Conservation (phyloP, 108 stramenopile species). For the Cyclotella sp. region DNA sequence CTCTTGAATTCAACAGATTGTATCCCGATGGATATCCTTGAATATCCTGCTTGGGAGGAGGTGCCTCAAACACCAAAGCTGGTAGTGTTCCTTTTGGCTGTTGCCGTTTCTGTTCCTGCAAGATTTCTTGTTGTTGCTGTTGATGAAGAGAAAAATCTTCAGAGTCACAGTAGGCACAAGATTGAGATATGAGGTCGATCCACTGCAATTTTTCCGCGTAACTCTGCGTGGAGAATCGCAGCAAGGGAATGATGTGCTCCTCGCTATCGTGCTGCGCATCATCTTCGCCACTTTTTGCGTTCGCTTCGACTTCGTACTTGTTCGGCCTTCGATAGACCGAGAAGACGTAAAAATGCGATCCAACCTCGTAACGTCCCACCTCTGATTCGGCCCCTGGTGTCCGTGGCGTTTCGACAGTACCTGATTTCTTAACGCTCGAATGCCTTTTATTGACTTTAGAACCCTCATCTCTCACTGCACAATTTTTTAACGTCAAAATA, state of each 20-base stretch:
- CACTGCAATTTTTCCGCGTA: slow-evolving; percentile 75
- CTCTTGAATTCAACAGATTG: slow-evolving; percentile 36
- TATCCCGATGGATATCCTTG: slow-evolving; percentile 50
- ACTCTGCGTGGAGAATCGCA: slow-evolving; percentile 79
- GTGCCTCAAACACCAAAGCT: slow-evolving; percentile 37
- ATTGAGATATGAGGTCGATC: slow-evolving; percentile 74
- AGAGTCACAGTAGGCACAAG: slow-evolving; percentile 79
- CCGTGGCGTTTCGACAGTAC: not conserved
- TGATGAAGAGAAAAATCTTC: slow-evolving; percentile 60
- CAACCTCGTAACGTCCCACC: slow-evolving; percentile 46
- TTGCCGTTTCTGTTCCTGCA: slow-evolving; percentile 51
- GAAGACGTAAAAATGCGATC: slow-evolving; percentile 84
- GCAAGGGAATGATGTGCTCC: slow-evolving; percentile 67
- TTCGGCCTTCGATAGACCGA: slow-evolving; percentile 65
- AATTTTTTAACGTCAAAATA: slow-evolving; percentile 69
- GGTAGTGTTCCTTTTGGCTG: slow-evolving; percentile 34
- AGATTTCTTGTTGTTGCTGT: slow-evolving; percentile 41
- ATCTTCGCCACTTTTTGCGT: not conserved
- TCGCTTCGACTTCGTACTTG: slow-evolving; percentile 14
- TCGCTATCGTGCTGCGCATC: slow-evolving; percentile 51
- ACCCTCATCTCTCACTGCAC: slow-evolving; percentile 86
- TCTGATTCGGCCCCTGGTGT: slow-evolving; percentile 8
- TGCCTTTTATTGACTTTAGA: slow-evolving; percentile 68
- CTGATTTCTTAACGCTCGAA: not conserved
- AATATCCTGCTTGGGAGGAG: slow-evolving; percentile 19